phyloP scores from a whole-genome alignment of 345 rosid genomes.

The Eutrema yunnanense region DNA sequence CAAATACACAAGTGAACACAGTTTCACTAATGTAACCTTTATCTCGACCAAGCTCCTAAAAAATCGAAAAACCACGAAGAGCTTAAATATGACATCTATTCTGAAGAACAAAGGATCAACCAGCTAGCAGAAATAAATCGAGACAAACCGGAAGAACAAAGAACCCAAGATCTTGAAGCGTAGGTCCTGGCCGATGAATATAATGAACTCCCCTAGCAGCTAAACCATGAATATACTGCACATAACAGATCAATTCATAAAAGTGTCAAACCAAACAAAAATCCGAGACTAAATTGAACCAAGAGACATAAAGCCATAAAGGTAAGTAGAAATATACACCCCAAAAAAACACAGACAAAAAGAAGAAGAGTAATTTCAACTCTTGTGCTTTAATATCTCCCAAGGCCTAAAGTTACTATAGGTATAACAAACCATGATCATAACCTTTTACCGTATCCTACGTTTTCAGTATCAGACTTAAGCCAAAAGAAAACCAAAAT shows the following conservation, averaged over 20 bases:
- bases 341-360: background rate
- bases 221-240: conserved; percentile 82
- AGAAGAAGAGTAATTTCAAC: conserved; percentile 13
- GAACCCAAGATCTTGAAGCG: conserved; percentile 83
- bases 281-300: no score
- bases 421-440: conserved; percentile 27
- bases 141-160: conserved; percentile 71
- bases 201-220: conserved; percentile 97
- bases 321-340: background rate
- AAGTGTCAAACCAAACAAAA: background rate
- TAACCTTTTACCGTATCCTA: conserved; percentile 36
- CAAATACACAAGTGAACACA: conserved; percentile 55
- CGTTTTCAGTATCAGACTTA: conserved; percentile 2
- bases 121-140: background rate
- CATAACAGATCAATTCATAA: background rate
- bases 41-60: conserved; percentile 89
- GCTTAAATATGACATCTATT: background rate
- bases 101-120: background rate
- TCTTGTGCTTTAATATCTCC: conserved; percentile 6
- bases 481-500: background rate
- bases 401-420: conserved; percentile 5
- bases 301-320: background rate
- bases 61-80: background rate
- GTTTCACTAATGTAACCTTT: conserved; percentile 88
- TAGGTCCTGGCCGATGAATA: conserved; percentile 83